Evolutionary conservation across 2,329 filamentous ascomycete species (phyloP).

Genomic region (Nemania diffusa): DNA sequence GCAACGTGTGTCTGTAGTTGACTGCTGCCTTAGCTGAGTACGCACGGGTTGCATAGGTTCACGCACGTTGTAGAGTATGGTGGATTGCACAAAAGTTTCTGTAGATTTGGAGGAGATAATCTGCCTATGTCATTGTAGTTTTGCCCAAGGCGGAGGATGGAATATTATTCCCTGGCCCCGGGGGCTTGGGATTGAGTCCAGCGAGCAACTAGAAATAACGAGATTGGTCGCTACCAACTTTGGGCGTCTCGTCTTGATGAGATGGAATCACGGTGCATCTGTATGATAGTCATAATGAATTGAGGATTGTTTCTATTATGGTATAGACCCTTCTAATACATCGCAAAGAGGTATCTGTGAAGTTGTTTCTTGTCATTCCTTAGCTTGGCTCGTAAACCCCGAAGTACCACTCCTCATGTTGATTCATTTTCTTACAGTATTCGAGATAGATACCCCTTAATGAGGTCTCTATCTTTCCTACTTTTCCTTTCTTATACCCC

Average conservation of each 20-base stretch:
- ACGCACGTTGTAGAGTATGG: conserved; percentile 23
- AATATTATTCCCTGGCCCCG: conserved; percentile 12
- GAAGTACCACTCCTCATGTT: too few species aligned
- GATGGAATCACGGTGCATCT: conserved; percentile 38
- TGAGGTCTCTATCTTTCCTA: too few species aligned
- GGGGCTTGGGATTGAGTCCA: conserved; percentile 29
- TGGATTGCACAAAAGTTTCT: conserved; percentile 39
- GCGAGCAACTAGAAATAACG: conserved; percentile 25
- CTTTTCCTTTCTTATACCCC: too few species aligned
- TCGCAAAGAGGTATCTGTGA: neutral
- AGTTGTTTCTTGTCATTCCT: neutral
- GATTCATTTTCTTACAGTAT: too few species aligned
- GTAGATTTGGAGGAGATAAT: conserved; percentile 43
- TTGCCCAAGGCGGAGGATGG: conserved; percentile 27
- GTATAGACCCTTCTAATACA: neutral
- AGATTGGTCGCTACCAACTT: conserved; percentile 30
- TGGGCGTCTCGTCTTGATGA: conserved; percentile 33
- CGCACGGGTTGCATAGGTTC: conserved; percentile 15
- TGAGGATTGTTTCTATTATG: conserved; percentile 26
- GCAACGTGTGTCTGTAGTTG: conserved; percentile 13
- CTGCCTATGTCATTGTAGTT: conserved; percentile 37
- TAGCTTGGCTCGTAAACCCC: neutral
- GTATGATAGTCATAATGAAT: conserved; percentile 46
- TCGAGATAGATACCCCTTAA: too few species aligned
- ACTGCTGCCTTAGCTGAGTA: conserved; percentile 10